phyloP scores from a whole-genome alignment of 805 yeast genomes.

The Myxozyma neglecta region DNA sequence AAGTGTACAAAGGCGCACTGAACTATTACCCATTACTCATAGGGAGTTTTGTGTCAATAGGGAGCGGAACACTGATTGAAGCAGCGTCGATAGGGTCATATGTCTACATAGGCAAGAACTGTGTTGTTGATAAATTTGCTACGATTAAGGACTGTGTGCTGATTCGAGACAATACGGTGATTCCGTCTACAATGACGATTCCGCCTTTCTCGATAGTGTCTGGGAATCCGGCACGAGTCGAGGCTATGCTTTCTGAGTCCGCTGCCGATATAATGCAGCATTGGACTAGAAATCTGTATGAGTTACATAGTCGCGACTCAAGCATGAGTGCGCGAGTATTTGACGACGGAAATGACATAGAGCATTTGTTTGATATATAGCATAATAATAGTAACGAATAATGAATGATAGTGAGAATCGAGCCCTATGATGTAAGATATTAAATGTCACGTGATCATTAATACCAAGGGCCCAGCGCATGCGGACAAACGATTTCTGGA shows the following conservation, averaged over 20 bases:
- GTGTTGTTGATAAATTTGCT: slow-evolving; percentile 40
- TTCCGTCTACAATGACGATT: slow-evolving; percentile 43
- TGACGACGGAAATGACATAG: slow-evolving; percentile 10
- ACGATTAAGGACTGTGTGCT: slow-evolving; percentile 44
- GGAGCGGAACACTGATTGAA: slow-evolving; percentile 36
- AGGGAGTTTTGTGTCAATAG: slow-evolving; percentile 44
- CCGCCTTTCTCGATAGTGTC: slow-evolving; percentile 40
- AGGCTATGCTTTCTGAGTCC: slow-evolving; percentile 38
- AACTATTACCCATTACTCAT: slow-evolving; percentile 41
- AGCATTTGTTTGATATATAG: neutral
- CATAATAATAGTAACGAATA: neutral
- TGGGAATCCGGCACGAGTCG: slow-evolving; percentile 36
- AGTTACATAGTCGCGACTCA: slow-evolving; percentile 16
- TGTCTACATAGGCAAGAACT: slow-evolving; percentile 41
- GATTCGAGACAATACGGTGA: slow-evolving; percentile 37
- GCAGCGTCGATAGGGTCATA: slow-evolving; percentile 45
- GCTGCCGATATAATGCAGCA: slow-evolving; percentile 38
- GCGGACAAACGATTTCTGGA: neutral
- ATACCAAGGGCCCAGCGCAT: no score
- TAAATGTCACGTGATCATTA: no score
- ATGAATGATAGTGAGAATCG: neutral
- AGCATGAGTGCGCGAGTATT: slow-evolving; percentile 4
- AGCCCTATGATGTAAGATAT: neutral
- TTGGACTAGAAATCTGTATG: slow-evolving; percentile 36
- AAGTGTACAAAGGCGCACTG: slow-evolving; percentile 24